A percentile compares a stretch with the other conserved stretches of the same genome.
Evolutionary conservation across 805 yeast genomes (phyloP).

Genomic region (Tetrapisispora phaffii): DNA sequence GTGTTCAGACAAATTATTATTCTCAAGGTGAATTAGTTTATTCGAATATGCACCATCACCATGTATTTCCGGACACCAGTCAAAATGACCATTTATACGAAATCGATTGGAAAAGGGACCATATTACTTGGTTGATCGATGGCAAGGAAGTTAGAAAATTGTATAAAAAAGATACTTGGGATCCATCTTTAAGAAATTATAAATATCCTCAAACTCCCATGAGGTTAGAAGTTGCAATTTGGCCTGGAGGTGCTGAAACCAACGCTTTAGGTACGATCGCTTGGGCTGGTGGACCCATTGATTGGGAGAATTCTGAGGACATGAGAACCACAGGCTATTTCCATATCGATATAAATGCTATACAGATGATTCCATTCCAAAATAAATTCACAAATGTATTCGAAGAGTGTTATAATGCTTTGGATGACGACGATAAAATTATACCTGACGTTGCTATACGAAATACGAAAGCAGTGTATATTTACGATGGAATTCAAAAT

Average conservation of each 20-base stretch:
- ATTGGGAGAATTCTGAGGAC: constrained; percentile 70
- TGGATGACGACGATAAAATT: not conserved
- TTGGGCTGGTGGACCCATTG: constrained; percentile 84
- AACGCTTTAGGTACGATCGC: constrained; percentile 55
- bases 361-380: constrained; percentile 55
- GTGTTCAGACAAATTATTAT: constrained; percentile 73
- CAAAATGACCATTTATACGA: constrained; percentile 64
- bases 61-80: constrained; percentile 40
- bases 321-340: constrained; percentile 65
- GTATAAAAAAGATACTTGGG: constrained; percentile 50
- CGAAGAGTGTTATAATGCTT: constrained; percentile 4
- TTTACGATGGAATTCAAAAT: constrained; percentile 1
- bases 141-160: constrained; percentile 57
- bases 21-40: constrained; percentile 64
- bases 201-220: constrained; percentile 68
- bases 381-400: constrained; percentile 12
- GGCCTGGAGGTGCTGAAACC: constrained; percentile 62
- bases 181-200: constrained; percentile 43
- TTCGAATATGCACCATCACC: constrained; percentile 36
- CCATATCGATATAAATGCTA: constrained; percentile 49
- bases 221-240: constrained; percentile 61
- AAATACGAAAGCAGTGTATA: constrained; percentile 4
- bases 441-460: not conserved
- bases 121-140: constrained; percentile 62
- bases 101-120: constrained; percentile 73